Base-by-base conservation (phyloP, 371 early-diverging fungal genomes). In the Batrachochytrium dendrobatidis region DNA sequence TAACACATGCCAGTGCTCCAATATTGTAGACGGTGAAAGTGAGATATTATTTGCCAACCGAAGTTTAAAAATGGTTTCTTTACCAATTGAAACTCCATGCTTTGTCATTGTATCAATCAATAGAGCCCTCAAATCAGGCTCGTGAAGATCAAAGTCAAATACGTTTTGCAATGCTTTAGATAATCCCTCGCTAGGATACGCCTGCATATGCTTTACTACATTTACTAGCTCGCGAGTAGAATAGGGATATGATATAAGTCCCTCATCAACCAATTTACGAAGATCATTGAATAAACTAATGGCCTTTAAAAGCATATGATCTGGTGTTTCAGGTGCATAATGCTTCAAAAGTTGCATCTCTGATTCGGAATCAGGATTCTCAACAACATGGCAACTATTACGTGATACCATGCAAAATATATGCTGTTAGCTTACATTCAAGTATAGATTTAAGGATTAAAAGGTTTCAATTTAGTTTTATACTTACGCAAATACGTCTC, bases 171-270 rank as follows among this genome's bases (percentile, higher is more conserved):
- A 68, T 20, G 86, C 84, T 49, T 83, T 80, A 44, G 85, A 80
- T 28, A 89, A 80, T 20, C 85, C 83, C 66, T 89, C 89, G 32
- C 78, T 75, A 15, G 90, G 90, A 61, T 80, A 90, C 22, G 60
- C 72, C 67, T 88, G 82, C 74, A 88, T 77, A 65, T 89, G 88
- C 28, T 78, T 75, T 10, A 88, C 88, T 61, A 91, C 79, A 46
- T 88, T 86, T 30, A 91, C 88, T 34, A 91, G 68, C 64, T 91
- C 91, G 61, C 91, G 83, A 0, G 88, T 86, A 8, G 90, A 90
- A 69, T 91, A 91, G n/a, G 91, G 91, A 57, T 91, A 91, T 0
- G 80, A 79, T 17, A 91, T 82, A 29, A 86, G 61, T 33, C 89
- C 89, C 55, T 89, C 87, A 56, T 91, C 89, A 1, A 85, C 86